phyloP scores from a whole-genome alignment of 495 filamentous ascomycete genomes.

The Annulohypoxylon moriforme region DNA sequence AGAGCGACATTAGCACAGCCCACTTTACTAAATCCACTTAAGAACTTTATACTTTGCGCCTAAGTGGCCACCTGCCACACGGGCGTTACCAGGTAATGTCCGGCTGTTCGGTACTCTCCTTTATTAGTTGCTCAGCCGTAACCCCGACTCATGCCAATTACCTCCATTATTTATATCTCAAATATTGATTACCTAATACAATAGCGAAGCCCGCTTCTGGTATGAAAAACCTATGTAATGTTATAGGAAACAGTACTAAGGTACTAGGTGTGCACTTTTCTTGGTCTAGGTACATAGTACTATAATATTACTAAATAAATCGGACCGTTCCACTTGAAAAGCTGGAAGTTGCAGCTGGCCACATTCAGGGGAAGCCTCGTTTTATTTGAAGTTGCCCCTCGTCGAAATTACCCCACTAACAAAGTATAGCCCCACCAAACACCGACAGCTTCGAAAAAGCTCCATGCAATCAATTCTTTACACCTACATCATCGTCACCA shows the following conservation, averaged over 20 bases:
- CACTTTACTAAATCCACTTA: constrained; percentile 17
- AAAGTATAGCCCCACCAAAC: constrained; percentile 27
- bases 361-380: neutral
- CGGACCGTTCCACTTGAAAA: constrained; percentile 13
- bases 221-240: too few species aligned
- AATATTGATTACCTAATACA: neutral
- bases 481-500: constrained; percentile 7
- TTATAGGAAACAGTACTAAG: too few species aligned
- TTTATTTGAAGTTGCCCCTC: neutral
- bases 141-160: constrained; percentile 22
- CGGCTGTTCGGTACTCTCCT: constrained; percentile 33
- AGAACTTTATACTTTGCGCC: neutral
- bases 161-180: neutral
- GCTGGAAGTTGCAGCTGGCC: constrained; percentile 1
- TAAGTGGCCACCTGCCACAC: neutral
- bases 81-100: constrained; percentile 17
- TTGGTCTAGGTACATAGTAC: too few species aligned
- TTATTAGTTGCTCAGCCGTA: constrained; percentile 20
- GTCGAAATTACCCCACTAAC: constrained; percentile 25
- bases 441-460: constrained; percentile 34
- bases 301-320: neutral
- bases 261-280: too few species aligned
- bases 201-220: too few species aligned
- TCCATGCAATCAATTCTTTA: neutral
- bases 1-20: constrained; percentile 30